Base-by-base conservation (phyloP, 495 filamentous ascomycete species). In the Aspergillus steynii region DNA sequence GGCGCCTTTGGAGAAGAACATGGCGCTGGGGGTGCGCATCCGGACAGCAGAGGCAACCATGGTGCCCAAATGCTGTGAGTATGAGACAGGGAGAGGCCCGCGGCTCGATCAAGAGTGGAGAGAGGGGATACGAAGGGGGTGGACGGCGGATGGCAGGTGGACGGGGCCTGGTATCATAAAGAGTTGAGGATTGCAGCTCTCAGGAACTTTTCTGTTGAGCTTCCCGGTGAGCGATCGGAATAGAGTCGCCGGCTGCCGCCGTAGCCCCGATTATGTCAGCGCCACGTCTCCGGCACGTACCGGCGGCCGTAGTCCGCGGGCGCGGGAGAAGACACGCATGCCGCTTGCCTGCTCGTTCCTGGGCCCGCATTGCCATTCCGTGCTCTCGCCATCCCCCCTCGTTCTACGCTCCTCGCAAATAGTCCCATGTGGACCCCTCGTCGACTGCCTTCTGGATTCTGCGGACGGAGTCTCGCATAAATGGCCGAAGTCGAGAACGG, bases 121-220 rank as follows among this genome's bases (percentile, higher is more conserved):
- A 58, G 34, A 58, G 34, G 64, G 59, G 76, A 68, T 60, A 65
- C 57, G 67, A 71, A 59, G 68, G 67, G 66, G 65, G 61, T 64
- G 55, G 63, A 68, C 61, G 57, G 61, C 61, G 65, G 62, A 71
- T 77, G 68, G 69, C 29, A 56, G 69, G 62, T 65, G 65, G 65
- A 63, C 67, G 64, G 37, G 65, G 61, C 53, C 62, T 55, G 47
- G 51, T 67, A 67, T 65, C 27, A 29, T 58, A 60, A 64, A 65
- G 34, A 61, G 61, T 63, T 63, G 61, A 61, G 59, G 61, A 58
- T 48, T 61, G 62, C 62, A 59, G 63, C 62, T 63, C 62, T 48
- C 15, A 67, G 70, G 71, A 78, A 78, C 71, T 77, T 80, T 80
- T 77, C 73, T 77, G 75, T 80, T 79, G 74, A 76, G 76, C 68